phyloP scores from a whole-genome alignment of 768 basidiomycete genomes.

The Leccinellum rugosiceps region DNA sequence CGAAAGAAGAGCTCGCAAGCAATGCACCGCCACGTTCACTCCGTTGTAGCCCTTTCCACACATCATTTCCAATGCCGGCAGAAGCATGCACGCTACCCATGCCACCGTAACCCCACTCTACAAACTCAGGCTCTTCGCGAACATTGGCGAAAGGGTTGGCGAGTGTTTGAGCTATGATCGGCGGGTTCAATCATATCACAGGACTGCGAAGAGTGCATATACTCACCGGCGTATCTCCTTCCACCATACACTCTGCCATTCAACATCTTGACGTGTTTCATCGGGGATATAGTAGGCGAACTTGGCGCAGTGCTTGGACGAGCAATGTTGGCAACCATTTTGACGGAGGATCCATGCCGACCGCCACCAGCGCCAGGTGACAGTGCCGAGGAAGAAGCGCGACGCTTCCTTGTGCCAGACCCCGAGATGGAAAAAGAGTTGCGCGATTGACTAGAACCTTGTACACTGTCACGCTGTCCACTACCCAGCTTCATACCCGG shows the following conservation, averaged over 20 bases:
- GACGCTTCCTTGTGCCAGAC: conserved; percentile 16
- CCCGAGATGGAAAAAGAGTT: neutral
- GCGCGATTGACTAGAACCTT: neutral
- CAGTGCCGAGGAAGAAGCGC: conserved; percentile 20
- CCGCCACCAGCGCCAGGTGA: conserved; percentile 29
- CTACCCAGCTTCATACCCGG: neutral
- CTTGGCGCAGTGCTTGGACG: conserved; percentile 13
- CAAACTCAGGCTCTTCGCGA: conserved; percentile 72
- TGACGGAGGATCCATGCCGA: conserved; percentile 20
- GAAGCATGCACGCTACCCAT: conserved; percentile 58
- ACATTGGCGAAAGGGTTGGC: conserved; percentile 63
- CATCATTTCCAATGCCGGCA: conserved; percentile 26
- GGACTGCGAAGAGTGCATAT: neutral
- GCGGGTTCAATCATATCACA: neutral
- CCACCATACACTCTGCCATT: conserved; percentile 84
- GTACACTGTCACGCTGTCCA: conserved; percentile 5
- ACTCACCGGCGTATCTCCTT: conserved; percentile 29
- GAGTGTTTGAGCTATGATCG: conserved; percentile 27
- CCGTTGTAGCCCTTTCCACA: conserved; percentile 27
- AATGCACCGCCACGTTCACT: conserved; percentile 26
- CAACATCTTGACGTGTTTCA: conserved; percentile 59
- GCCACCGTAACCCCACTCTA: conserved; percentile 90
- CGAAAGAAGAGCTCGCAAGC: conserved; percentile 12
- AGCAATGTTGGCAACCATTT: neutral
- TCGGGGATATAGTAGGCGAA: conserved; percentile 5